Percentiles rank a stretch among this genome's conserved stretches.
These are phyloP conservation scores for Rhamnella rubrinervis DNA, from an alignment of 331 rosid species.

Conservation along the genomic window DNA sequence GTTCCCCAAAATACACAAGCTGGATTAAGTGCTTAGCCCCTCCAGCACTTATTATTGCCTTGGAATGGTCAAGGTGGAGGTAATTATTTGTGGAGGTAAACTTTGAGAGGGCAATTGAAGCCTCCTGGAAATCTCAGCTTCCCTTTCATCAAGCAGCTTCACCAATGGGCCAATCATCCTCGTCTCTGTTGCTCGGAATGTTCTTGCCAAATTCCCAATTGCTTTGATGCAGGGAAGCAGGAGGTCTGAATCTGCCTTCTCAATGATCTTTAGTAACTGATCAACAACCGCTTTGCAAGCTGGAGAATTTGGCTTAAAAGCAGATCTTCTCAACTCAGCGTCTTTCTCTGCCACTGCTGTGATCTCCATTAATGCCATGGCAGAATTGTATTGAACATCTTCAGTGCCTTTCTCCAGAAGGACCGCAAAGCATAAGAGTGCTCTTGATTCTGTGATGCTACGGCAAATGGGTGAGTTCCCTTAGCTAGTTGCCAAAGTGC, in stretches of 20 bases:
- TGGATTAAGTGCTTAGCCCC: constrained; percentile 74
- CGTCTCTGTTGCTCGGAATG: constrained; percentile 73
- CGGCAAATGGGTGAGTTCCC: constrained; percentile 70
- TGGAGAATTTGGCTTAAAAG: constrained; percentile 83
- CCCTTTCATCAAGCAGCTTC: constrained; percentile 71
- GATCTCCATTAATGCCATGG: constrained; percentile 86
- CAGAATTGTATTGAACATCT: constrained; percentile 69
- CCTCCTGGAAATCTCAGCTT: constrained; percentile 63
- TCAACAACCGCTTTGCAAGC: constrained; percentile 91
- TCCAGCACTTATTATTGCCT: constrained; percentile 68
- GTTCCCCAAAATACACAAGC: constrained; percentile 83
- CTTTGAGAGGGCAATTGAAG: constrained; percentile 63
- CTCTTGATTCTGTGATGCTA: constrained; percentile 77
- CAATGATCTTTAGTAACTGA: constrained; percentile 59
- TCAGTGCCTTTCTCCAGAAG: constrained; percentile 70
- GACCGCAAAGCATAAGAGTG: constrained; percentile 72
- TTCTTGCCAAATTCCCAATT: constrained; percentile 79
- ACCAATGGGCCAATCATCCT: constrained; percentile 77
- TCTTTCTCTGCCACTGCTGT: constrained; percentile 78
- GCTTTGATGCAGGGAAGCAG: constrained; percentile 67
- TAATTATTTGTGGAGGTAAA: constrained; percentile 68
- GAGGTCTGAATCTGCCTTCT: constrained; percentile 65
- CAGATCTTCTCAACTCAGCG: constrained; percentile 68
- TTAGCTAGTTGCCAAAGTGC: constrained; percentile 66
- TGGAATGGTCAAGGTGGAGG: constrained; percentile 71